Evolutionary conservation across 2,329 filamentous ascomycete species (phyloP).

Genomic region (Helminthosporium solani): DNA sequence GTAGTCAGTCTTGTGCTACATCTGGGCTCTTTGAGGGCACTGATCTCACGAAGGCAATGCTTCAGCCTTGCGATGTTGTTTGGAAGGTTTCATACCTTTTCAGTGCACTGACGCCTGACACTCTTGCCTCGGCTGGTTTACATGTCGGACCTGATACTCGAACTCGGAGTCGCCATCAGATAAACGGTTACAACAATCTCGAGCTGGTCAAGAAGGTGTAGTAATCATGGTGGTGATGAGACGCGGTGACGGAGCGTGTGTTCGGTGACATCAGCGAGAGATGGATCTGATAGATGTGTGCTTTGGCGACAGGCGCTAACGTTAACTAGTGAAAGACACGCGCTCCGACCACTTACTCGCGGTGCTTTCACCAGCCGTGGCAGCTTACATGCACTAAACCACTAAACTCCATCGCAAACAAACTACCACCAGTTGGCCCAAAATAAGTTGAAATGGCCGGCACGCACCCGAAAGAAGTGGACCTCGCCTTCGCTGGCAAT

Average conservation of each 20-base stretch:
- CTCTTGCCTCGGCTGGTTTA: neutral
- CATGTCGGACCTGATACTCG: no score
- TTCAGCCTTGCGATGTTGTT: neutral
- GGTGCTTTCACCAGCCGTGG: no score
- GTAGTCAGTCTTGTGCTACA: no score
- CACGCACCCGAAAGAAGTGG: conserved; percentile 32
- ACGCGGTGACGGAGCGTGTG: neutral
- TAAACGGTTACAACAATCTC: no score
- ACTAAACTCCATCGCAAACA: neutral
- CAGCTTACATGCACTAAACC: conserved; percentile 5
- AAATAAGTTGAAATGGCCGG: conserved; percentile 12
- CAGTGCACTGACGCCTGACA: neutral
- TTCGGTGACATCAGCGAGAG: conserved; percentile 4
- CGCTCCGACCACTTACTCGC: neutral
- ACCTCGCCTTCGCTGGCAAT: conserved; percentile 36
- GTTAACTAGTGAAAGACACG: neutral
- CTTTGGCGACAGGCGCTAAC: neutral
- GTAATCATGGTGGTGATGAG: no score
- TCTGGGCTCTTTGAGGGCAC: neutral
- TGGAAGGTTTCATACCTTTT: neutral
- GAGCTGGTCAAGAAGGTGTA: no score
- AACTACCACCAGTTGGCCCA: neutral
- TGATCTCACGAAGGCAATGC: neutral
- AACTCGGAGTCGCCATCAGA: no score
- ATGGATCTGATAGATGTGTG: no score